Percentiles rank a stretch among this genome's conserved stretches.
Evolutionary conservation across 1,139 yeast species (phyloP).

Genomic region (Diutina rugosa): DNA sequence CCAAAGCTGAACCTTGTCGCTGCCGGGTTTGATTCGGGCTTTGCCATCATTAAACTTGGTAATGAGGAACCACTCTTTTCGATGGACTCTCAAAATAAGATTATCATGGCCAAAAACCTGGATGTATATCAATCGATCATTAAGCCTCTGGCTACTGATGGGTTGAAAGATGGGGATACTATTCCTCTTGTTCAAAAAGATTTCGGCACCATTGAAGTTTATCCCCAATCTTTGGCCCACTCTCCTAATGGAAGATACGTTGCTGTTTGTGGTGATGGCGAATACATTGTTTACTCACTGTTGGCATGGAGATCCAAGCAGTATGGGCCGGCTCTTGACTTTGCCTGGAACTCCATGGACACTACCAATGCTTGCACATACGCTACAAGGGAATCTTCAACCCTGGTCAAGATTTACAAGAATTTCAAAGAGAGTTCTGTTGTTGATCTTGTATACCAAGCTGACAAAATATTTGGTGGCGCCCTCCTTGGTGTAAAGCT

Average conservation of each 20-base stretch:
- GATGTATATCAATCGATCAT: conserved; percentile 81
- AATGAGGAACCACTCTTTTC: conserved; percentile 90
- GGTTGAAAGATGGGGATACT: conserved; percentile 69
- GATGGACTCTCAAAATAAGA: conserved; percentile 85
- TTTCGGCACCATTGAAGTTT: conserved; percentile 82
- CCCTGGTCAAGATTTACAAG: conserved; percentile 58
- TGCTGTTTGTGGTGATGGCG: conserved; percentile 97
- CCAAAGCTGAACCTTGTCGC: conserved; percentile 74
- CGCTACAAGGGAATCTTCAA: conserved; percentile 66
- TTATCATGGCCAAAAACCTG: conserved; percentile 82
- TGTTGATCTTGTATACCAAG: conserved; percentile 56
- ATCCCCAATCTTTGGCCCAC: conserved; percentile 76
- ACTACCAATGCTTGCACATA: conserved; percentile 52
- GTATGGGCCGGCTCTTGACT: conserved; percentile 82
- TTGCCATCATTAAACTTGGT: conserved; percentile 76
- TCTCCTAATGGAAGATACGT: conserved; percentile 97
- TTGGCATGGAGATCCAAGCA: conserved; percentile 96
- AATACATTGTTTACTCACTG: conserved; percentile 89
- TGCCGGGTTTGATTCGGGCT: conserved; percentile 92
- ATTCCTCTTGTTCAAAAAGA: conserved; percentile 73
- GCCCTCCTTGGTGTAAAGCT: conserved; percentile 70
- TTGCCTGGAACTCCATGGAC: conserved; percentile 87
- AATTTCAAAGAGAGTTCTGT: conserved; percentile 72
- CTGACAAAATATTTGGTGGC: conserved; percentile 81
- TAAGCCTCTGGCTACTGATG: conserved; percentile 50